Evolutionary conservation across 805 yeast genomes (phyloP).

Genomic region (Candida sanyiensis): DNA sequence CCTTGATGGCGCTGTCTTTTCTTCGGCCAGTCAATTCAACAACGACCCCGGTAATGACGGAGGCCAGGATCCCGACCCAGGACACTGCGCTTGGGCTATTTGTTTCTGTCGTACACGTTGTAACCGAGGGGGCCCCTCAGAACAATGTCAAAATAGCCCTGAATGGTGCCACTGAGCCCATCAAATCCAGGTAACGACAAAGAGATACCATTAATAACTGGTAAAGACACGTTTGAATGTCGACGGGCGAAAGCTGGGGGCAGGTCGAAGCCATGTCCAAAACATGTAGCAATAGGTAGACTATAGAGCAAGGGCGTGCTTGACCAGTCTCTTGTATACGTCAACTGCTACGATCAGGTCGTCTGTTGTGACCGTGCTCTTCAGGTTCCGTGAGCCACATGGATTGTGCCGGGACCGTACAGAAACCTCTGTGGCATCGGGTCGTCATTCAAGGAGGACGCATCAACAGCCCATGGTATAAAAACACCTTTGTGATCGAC

Average conservation of each 20-base stretch:
- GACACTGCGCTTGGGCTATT: conserved; percentile 18
- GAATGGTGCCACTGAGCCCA: conserved; percentile 14
- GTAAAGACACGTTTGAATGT: conserved; percentile 17
- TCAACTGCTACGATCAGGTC: conserved; percentile 44
- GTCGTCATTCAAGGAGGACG: conserved; percentile 35
- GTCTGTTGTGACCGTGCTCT: conserved; percentile 41
- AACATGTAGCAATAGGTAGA: conserved; percentile 31
- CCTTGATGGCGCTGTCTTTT: no score
- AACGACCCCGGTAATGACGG: conserved; percentile 15
- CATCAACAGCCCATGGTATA: conserved; percentile 38
- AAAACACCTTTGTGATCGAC: conserved; percentile 62
- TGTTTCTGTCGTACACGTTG: conserved; percentile 21
- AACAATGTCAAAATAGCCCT: conserved; percentile 15
- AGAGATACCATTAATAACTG: conserved; percentile 21
- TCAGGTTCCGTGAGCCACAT: conserved; percentile 54
- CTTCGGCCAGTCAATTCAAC: conserved; percentile 19
- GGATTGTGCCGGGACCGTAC: conserved; percentile 60
- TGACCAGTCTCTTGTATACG: conserved; percentile 39
- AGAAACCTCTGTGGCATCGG: conserved; percentile 34
- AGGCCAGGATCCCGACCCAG: conserved; percentile 19
- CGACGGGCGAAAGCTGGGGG: conserved; percentile 27
- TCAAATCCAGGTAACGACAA: conserved; percentile 14
- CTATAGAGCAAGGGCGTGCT: conserved; percentile 7
- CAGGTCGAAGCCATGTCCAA: conserved; percentile 9
- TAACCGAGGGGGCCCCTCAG: conserved; percentile 20